phyloP scores from a whole-genome alignment of 2,329 filamentous ascomycete genomes.

The Ascochyta viciae-villosae region DNA sequence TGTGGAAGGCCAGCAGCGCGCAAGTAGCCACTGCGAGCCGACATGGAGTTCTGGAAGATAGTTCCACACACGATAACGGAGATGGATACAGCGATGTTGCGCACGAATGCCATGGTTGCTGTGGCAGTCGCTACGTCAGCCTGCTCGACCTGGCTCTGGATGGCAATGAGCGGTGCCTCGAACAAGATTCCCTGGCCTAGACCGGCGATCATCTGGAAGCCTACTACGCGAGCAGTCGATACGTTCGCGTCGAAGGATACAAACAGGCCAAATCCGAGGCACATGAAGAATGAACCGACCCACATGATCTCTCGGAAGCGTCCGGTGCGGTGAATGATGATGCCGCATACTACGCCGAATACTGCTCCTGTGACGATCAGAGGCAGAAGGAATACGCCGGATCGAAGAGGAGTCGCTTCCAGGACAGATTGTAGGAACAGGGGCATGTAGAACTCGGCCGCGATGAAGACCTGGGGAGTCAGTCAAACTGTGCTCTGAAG shows the following conservation, averaged over 20 bases:
- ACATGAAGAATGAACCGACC: conserved; percentile 41
- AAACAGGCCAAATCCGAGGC: conserved; percentile 46
- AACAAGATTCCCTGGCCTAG: conserved; percentile 62
- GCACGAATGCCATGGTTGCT: conserved; percentile 58
- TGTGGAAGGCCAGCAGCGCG: conserved; percentile 57
- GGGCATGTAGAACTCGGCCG: conserved; percentile 73
- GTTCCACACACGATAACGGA: conserved; percentile 60
- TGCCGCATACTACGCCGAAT: conserved; percentile 55
- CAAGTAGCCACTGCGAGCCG: conserved; percentile 58
- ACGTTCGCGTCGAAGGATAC: conserved; percentile 40
- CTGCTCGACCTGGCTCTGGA: conserved; percentile 61
- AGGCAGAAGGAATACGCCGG: conserved; percentile 67
- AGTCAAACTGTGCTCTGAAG: background rate
- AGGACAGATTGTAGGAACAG: conserved; percentile 76
- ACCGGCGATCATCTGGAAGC: conserved; percentile 59
- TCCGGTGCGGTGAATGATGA: conserved; percentile 56
- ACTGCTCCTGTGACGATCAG: conserved; percentile 58
- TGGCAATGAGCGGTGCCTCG: conserved; percentile 62
- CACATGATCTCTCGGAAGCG: conserved; percentile 51
- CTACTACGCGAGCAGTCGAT: conserved; percentile 49
- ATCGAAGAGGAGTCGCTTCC: conserved; percentile 66
- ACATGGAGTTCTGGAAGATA: conserved; percentile 66
- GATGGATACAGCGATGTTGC: conserved; percentile 55
- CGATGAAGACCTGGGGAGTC: conserved; percentile 51
- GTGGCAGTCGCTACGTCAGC: conserved; percentile 61